Evolutionary conservation across 805 yeast genomes (phyloP), one percentile per base, ranked within the genome.

Genomic region (Myxozyma neglecta): DNA sequence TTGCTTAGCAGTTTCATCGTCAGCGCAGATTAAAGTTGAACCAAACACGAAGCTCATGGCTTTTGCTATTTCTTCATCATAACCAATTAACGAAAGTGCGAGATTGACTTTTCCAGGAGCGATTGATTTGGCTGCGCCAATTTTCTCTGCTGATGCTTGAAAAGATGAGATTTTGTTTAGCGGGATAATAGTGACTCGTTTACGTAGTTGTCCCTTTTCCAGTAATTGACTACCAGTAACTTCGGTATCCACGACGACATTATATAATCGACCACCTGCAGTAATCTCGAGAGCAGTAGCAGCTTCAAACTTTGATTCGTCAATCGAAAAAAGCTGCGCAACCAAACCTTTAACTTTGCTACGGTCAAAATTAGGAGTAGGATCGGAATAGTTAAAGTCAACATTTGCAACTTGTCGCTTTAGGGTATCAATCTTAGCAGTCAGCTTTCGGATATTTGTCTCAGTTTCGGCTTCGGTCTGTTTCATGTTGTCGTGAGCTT

Each of bases 11-110:
- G 96, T 85, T 14, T 88, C 87, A 0, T 97, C 89, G 74, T 91
- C 96, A 18, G 84, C 77, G 76, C 99, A 94, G 24, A 94, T 82
- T 48, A 96, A 82, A n/a, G 96, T 89, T 24, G 84, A 79, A 14
- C 99, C 99, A 75, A 94, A 94, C 24, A 93, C 90, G 68, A 84
- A 90, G 68, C 89, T 87, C 94, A 96, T 89, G 0, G 98, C 99
- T 57, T 81, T 85, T 3, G 80, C 61, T 24, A 90, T 86, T 59
- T 87, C 90, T 0, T 76, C 73, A 18, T 89, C 90, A 71, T 83
- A 96, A 2, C 87, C 87, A 57, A 94, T 81, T 62, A 93, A 77
- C 70, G 92, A 85, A 50, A 91, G 73, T 0, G 99, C 99, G n/a
- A 91, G 78, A 67, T 94, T 96, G 16, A 92, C 98, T 66, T 87